Evolutionary conservation across 2,329 filamentous ascomycete genomes (phyloP).

Genomic region (Colletotrichum trifolii): DNA sequence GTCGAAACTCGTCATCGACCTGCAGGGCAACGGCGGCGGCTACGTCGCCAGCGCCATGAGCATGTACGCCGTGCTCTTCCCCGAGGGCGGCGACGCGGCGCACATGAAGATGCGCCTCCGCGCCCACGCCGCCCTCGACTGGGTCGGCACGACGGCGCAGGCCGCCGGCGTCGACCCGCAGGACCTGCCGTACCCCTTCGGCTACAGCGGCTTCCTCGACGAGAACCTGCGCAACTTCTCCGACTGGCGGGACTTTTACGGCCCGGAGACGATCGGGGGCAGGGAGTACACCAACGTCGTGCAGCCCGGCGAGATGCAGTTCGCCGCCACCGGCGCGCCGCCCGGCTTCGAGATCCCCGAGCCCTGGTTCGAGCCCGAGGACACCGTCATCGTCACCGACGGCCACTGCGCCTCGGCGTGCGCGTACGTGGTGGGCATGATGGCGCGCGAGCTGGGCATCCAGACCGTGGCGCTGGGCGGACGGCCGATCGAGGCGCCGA

Average conservation of each 20-base stretch:
- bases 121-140: conserved; percentile 23
- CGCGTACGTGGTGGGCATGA: conserved; percentile 48
- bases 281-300: conserved; percentile 50
- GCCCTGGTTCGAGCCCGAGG: conserved; percentile 46
- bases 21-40: conserved; percentile 71
- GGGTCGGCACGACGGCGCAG: conserved; percentile 22
- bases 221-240: conserved; percentile 22
- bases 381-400: conserved; percentile 41
- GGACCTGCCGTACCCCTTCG: conserved; percentile 17
- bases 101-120: conserved; percentile 34
- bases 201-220: conserved; percentile 37
- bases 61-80: conserved; percentile 31
- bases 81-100: conserved; percentile 1
- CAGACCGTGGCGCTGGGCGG: conserved; percentile 70
- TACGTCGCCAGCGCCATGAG: conserved; percentile 37
- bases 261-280: conserved; percentile 45
- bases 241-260: conserved; percentile 56
- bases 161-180: not conserved
- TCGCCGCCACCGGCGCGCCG: conserved; percentile 7
- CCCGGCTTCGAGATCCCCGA: conserved; percentile 19
- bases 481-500: conserved; percentile 62
- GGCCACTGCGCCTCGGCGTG: conserved; percentile 41
- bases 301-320: conserved; percentile 17
- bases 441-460: conserved; percentile 63
- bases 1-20: conserved; percentile 71